Conservation (phyloP, 345 rosid species). For the Brassica nigra region DNA sequence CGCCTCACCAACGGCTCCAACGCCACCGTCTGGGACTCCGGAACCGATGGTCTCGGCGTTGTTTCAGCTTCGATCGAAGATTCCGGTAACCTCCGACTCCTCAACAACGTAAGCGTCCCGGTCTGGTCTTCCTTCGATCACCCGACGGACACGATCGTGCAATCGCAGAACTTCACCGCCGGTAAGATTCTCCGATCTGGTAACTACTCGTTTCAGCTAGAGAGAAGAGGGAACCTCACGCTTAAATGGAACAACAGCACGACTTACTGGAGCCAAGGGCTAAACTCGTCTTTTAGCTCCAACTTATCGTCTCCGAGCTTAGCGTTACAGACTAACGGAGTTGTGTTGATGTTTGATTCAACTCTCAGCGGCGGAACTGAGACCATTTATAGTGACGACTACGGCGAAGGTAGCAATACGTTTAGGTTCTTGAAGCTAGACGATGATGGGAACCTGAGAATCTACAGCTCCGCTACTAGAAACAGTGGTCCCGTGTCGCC, state of each 20-base stretch:
- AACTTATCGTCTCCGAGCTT: conserved; percentile 53
- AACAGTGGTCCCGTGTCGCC: conserved; percentile 30
- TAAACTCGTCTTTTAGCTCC: conserved; percentile 51
- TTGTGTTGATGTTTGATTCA: conserved; percentile 42
- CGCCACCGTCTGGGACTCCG: conserved; percentile 60
- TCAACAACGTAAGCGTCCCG: conserved; percentile 28
- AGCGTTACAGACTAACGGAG: conserved; percentile 47
- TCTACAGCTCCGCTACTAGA: conserved; percentile 45
- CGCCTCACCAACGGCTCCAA: conserved; percentile 63
- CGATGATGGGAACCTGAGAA: conserved; percentile 65
- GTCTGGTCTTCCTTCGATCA: conserved; percentile 70
- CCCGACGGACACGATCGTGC: conserved; percentile 62
- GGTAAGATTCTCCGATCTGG: conserved; percentile 50
- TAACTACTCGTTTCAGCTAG: conserved; percentile 53
- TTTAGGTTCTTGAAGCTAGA: conserved; percentile 63
- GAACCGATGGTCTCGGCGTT: conserved; percentile 51
- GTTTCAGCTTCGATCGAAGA: conserved; percentile 55
- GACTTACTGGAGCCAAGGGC: conserved; percentile 59
- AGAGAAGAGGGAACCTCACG: conserved; percentile 50
- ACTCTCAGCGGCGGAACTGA: conserved; percentile 31
- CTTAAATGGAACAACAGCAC: conserved; percentile 53
- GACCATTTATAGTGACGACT: conserved; percentile 53
- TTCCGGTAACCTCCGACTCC: conserved; percentile 54
- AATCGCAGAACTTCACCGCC: conserved; percentile 53
- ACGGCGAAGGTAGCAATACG: conserved; percentile 50